Base-by-base conservation (phyloP, 1,284 basidiomycete genomes). In the Ceratobasidium theobromae region DNA sequence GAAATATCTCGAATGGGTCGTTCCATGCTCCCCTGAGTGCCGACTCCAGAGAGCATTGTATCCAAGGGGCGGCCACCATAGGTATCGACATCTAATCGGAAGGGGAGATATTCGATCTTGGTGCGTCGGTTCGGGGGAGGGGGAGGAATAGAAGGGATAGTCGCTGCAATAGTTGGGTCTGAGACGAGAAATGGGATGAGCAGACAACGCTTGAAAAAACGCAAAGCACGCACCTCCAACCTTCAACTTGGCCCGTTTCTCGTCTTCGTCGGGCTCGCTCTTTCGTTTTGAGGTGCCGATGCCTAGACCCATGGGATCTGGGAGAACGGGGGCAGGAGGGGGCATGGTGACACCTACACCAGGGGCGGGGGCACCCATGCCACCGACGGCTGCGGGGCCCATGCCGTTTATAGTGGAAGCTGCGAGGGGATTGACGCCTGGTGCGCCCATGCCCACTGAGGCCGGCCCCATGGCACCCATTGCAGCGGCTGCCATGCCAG, bases 41-140 rank as follows among this genome's bases (percentile, higher is more conserved):
- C 8, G 79, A 81, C 16, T 78, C 75, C 41, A 85, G 79, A 72
- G 91, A 87, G 14, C 82, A 94, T 77, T n/a, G 78, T 71, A 55
- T 85, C 81, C 21, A 95, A 74, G 75, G 98, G 92, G 73, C 94
- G 88, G 12, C 95, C 95, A 32, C 93, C 94, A 67, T 86, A 81
- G 0, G 87, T 88, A n/a, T 89, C 86, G 28, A 91, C 76, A 66
- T 90, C 87, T 27, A 91, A 86, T 9, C 84, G 84, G 16, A 93
- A 79, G 0, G 96, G 96, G 27, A 90, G 80, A 74, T 98, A 99
- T 78, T 95, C 91, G 71, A 98, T 91, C 77, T 89, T 92, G 72
- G 91, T 88, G 67, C 93, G 85, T 38, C 84, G 76, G 16, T 45
- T 43, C 16, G 65, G n/a, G 27, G 51, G 41, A 21, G 55, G 25